Percentiles rank a stretch among this genome's conserved stretches.
Conservation (phyloP, 352 stramenopile genomes). For the Phytophthora litchii region DNA sequence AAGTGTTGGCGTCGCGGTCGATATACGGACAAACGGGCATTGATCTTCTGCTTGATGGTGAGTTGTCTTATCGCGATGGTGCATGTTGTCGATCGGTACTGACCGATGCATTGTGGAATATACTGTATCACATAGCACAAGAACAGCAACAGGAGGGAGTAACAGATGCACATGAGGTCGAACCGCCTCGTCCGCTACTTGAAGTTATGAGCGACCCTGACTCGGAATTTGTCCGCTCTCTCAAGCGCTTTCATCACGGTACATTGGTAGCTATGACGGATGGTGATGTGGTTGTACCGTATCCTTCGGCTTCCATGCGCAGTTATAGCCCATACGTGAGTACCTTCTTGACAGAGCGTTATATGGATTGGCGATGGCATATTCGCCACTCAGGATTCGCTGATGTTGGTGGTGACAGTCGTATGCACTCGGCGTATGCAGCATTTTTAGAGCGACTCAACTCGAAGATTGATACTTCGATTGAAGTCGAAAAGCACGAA, state of each 20-base stretch:
- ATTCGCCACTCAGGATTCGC: constrained; percentile 70
- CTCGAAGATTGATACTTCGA: constrained; percentile 47
- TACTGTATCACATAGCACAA: constrained; percentile 11
- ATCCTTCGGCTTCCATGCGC: constrained; percentile 71
- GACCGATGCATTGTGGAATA: constrained; percentile 7
- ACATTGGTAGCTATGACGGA: constrained; percentile 81
- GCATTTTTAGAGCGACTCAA: constrained; percentile 47
- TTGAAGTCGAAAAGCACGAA: constrained; percentile 43
- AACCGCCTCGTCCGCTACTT: constrained; percentile 43
- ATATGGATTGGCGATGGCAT: constrained; percentile 72
- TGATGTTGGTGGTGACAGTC: neutral
- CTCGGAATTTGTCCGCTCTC: constrained; percentile 55
- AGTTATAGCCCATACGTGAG: constrained; percentile 74
- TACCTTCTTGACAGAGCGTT: constrained; percentile 55
- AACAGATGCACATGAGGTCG: constrained; percentile 8
- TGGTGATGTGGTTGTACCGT: constrained; percentile 76
- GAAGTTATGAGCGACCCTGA: constrained; percentile 71
- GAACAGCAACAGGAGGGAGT: constrained; percentile 21
- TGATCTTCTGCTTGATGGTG: constrained; percentile 68
- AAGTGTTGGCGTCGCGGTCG: constrained; percentile 57
- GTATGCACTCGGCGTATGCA: neutral
- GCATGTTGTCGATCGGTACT: constrained; percentile 2
- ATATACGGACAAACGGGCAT: constrained; percentile 80
- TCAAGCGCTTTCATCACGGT: constrained; percentile 60
- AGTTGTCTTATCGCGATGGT: constrained; percentile 10